Conservation (phyloP, 1,284 basidiomycete genomes). For the Papiliotrema nemorosa region DNA sequence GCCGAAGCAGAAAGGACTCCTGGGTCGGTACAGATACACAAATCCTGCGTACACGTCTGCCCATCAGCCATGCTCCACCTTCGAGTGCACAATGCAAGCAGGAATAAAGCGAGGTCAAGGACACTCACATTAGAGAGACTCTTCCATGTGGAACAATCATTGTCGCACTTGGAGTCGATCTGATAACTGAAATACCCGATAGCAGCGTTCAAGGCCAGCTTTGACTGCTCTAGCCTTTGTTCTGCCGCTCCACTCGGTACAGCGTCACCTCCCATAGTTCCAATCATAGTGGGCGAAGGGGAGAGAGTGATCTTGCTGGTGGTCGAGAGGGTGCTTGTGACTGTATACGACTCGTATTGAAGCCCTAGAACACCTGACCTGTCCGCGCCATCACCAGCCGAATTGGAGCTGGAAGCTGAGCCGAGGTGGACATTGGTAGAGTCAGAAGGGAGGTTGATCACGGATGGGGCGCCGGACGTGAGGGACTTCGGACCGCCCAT, state of each 20-base stretch:
- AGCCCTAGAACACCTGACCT: not conserved
- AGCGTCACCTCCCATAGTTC: not conserved
- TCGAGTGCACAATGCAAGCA: not conserved
- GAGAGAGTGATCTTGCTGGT: not conserved
- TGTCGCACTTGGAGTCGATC: slow-evolving; percentile 7
- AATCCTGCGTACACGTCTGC: slow-evolving; percentile 21
- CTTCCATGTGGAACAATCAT: slow-evolving; percentile 11
- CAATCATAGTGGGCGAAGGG: not conserved
- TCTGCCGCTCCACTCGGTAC: not conserved
- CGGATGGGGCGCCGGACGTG: not conserved
- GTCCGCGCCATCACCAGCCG: not conserved
- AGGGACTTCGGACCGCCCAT: too few species aligned
- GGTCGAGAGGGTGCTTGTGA: not conserved
- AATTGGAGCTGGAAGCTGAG: too few species aligned
- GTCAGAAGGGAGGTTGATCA: not conserved
- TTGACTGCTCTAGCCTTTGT: not conserved
- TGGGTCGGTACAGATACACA: slow-evolving; percentile 22
- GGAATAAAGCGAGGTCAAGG: not conserved
- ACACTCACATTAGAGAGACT: slow-evolving; percentile 14
- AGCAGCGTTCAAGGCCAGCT: slow-evolving; percentile 8
- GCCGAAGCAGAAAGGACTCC: slow-evolving; percentile 9
- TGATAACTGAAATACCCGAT: slow-evolving; percentile 9
- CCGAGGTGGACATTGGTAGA: too few species aligned
- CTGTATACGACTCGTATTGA: not conserved
- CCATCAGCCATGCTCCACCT: not conserved